Base-by-base conservation (phyloP, 208 protist genomes). In the Acanthamoeba triangularis region DNA sequence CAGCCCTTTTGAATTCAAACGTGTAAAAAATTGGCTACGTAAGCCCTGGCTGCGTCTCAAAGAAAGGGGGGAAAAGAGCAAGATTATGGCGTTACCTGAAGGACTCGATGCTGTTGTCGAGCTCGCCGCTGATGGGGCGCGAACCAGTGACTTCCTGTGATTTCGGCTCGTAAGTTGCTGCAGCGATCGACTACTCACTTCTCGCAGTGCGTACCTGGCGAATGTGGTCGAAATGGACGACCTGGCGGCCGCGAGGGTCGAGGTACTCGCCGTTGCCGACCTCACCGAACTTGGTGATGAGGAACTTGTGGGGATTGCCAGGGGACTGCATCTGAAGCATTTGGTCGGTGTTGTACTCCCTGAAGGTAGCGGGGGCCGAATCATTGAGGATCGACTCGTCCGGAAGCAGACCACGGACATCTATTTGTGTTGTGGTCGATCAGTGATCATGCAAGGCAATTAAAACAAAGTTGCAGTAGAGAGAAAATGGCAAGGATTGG, bases 311-410 rank as follows among this genome's bases (percentile, higher is more conserved):
- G n/a, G 63, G 16, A 80, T 84, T 20, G n/a, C 67, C 63, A 33
- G 47, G 47, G 63, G 90, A 94, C 18, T 28, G 8, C 8, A 96
- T 95, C 54, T 47, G 30, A 41, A 97, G 52, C 96, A 97, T 97
- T 82, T 97, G 96, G 33, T 97, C 92, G 35, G 93, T 96, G 72
- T 97, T 97, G 67, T 97, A 97, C 65, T 96, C 90, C 90, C 95
- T 96, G 84, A 97, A 97, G 14, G 96, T 97, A 20, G 56, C 49
- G 25, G 35, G 41, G 63, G 96, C 96, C 8, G 92, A 47, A n/a
- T 82, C 28, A 91, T 97, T 97, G 35, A 97, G 82, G 44, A 97
- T 63, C 44, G 90, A 78, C 72, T 97, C 96, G 72, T 95, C 93
- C 69, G 59, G 69, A 3, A 97, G 69, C 41, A 97, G 76, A 63